Base-by-base conservation (phyloP, 2,329 filamentous ascomycete species). In the Cordyceps tenuipes region DNA sequence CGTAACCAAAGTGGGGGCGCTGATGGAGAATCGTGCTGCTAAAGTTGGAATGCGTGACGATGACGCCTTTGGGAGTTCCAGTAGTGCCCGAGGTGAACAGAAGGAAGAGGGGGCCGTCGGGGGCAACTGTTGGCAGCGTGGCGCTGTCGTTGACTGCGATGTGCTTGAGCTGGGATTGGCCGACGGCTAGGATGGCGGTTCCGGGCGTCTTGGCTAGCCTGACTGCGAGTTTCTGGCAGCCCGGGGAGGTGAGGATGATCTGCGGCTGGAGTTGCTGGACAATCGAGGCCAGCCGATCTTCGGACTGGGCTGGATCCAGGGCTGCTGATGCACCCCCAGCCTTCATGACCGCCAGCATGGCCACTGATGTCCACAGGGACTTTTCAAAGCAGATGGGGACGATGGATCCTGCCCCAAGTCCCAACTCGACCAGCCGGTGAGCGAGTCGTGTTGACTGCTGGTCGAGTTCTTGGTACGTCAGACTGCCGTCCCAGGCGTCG, bases 321-420 rank as follows among this genome's bases (percentile, higher is more conserved):
- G 67, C 67, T 1, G 70, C 68, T 19, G 71, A 71, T 0, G 68
- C 71, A 3, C 66, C 71, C 2, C 72, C 72, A 0, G 71, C 62
- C 56, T 70, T 72, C 53, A 71, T 66, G 5, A 72, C 63, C 0
- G 65, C 71, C 0, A 73, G 51, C 60, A 72, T 69, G 4, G 65
- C 64, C 3, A 72, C 66, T 0, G 68, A 57, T 2, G 67, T 64
- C 64, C 64, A 67, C 2, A 57, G 57, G 0, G 66, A 70, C 51
- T 71, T 72, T 21, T 70, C 67, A 17, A 70, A 67, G 44, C 65
- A 69, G 0, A 72, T 44, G 2, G 36, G 62, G 51, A 3, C 61
- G 13, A 49, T 31, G n/a, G 26, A 50, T 1, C 36, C 55, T 19
- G 34, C 41, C 39, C 41, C n/a, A 7, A 59, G 39, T 10, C 57